Base-by-base conservation (phyloP, 108 stramenopile species). In the Hondaea fermentalgiana region DNA sequence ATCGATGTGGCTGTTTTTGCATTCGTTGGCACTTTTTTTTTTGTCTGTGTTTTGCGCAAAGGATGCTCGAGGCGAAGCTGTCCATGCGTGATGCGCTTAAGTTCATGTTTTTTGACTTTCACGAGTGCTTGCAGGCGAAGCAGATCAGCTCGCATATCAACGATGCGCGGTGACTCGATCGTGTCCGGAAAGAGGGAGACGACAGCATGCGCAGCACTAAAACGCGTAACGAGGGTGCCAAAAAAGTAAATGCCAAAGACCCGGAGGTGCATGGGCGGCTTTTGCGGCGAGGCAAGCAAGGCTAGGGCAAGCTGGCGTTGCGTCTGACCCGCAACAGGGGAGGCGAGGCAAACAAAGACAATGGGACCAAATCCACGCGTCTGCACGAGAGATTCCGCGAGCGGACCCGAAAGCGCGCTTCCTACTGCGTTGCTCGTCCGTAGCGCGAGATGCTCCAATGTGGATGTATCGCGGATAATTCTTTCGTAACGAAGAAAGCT, bases 211-310 rank as follows among this genome's bases (percentile, higher is more conserved):
- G 76, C 76, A 6, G 76, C 76, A 23, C 51, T 47, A 83, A 83
- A 83, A 3, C 76, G 45, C 12, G 76, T 83, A 45, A 83, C 16
- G 12, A 83, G 23, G 2, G 45, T 47, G 1, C 76, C 76, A 1
- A 83, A 83, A 53, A 83, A 47, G 76, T 83, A 83, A 12, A 83
- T 28, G 51, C 76, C 76, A 83, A 53, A 83, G 25, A 83, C 76
- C 3, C 45, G 49, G 49, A 53, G 49, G 23, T 83, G 21, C 64
- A 45, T 45, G 49, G 44, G 17, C 43, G 49, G 49, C 8, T 17
- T 8, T 69, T 6, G 64, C 21, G 14, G 64, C 21, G 14, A 14
- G 21, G 35, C 10, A 69, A 69, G 64, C 64, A 69, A 23, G 8
- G 64, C 6, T 6, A 69, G 25, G 0, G 64, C 35, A 14, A 69